These are phyloP conservation scores for Fusarium sp. DNA, from an alignment of 2,329 filamentous ascomycete species.

Conservation along the genomic window DNA sequence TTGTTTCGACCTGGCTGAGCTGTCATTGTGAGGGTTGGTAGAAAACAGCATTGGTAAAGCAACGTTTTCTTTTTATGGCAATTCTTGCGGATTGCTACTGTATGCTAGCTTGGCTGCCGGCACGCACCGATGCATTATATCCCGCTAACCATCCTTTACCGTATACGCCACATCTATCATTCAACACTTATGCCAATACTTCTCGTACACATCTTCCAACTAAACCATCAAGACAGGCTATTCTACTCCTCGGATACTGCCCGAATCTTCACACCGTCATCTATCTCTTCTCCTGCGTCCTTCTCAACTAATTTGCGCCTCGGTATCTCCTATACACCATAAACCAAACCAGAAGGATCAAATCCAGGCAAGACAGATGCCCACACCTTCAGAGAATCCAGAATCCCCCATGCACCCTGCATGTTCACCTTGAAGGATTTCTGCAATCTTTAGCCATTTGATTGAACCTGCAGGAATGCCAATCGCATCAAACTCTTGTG, in stretches of 20 bases:
- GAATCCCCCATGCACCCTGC: constrained; percentile 5
- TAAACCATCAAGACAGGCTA: constrained; percentile 1
- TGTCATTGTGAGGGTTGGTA: constrained; percentile 13
- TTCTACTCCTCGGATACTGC: constrained; percentile 34
- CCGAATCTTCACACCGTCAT: constrained; percentile 32
- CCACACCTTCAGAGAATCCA: constrained; percentile 18
- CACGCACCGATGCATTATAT: constrained; percentile 15
- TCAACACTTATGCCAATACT: constrained; percentile 14
- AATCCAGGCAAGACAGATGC: constrained; percentile 8
- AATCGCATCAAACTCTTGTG: constrained; percentile 6
- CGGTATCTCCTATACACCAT: constrained; percentile 33
- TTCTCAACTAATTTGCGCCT: constrained; percentile 28
- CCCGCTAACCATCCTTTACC: not conserved
- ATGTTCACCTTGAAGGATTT: constrained; percentile 4
- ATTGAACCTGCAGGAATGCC: constrained; percentile 13
- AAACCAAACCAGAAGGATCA: constrained; percentile 8
- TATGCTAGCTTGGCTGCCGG: constrained; percentile 12
- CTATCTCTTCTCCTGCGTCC: constrained; percentile 18
- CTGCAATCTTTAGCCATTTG: too few relatives aligned
- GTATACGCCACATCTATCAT: constrained; percentile 14
- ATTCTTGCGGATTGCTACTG: constrained; percentile 23
- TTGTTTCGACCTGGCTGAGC: constrained; percentile 36
- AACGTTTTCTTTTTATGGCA: constrained; percentile 19
- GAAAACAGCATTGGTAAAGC: constrained; percentile 15
- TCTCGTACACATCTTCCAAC: not conserved